Evolutionary conservation across 1,284 basidiomycete species (phyloP).

Genomic region (Schizopora paradoxa): DNA sequence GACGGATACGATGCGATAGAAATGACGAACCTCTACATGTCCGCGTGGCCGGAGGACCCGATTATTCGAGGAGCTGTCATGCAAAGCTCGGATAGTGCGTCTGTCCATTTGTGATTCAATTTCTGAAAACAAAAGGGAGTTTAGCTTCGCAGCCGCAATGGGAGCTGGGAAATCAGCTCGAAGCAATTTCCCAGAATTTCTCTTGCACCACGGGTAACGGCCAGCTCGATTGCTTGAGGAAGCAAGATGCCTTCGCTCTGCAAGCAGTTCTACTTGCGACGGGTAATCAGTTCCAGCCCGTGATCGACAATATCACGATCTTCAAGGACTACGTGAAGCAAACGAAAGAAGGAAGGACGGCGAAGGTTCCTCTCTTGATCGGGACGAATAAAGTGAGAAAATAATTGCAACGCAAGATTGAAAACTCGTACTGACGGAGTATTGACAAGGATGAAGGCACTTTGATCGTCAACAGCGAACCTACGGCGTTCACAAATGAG

Average conservation of each 20-base stretch:
- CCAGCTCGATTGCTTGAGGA: slow-evolving; percentile 35
- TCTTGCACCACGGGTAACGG: slow-evolving; percentile 33
- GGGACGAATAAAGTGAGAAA: slow-evolving; percentile 35
- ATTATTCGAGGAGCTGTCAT: slow-evolving; percentile 37
- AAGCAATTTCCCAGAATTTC: slow-evolving; percentile 31
- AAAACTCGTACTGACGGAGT: not conserved
- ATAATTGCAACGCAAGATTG: not conserved
- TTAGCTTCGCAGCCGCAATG: slow-evolving; percentile 37
- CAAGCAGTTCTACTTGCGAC: slow-evolving; percentile 31
- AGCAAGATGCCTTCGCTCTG: slow-evolving; percentile 30
- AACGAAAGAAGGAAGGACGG: slow-evolving; percentile 32
- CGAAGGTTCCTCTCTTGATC: slow-evolving; percentile 35
- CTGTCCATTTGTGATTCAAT: not conserved
- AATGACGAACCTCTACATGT: slow-evolving; percentile 40
- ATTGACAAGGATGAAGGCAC: slow-evolving; percentile 36
- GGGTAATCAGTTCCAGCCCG: slow-evolving; percentile 38
- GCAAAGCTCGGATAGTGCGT: slow-evolving; percentile 39
- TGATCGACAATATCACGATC: slow-evolving; percentile 39
- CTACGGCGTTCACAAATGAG: slow-evolving; percentile 36
- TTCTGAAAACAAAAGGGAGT: not conserved
- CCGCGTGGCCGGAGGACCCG: slow-evolving; percentile 33
- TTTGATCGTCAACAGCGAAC: slow-evolving; percentile 38
- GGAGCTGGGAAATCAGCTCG: slow-evolving; percentile 34
- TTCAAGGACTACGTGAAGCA: slow-evolving; percentile 38
- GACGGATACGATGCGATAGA: too few relatives aligned